These are phyloP conservation scores for Mucor mucedo DNA, from an alignment of 371 early-diverging fungal genomes.

Conservation along the genomic window DNA sequence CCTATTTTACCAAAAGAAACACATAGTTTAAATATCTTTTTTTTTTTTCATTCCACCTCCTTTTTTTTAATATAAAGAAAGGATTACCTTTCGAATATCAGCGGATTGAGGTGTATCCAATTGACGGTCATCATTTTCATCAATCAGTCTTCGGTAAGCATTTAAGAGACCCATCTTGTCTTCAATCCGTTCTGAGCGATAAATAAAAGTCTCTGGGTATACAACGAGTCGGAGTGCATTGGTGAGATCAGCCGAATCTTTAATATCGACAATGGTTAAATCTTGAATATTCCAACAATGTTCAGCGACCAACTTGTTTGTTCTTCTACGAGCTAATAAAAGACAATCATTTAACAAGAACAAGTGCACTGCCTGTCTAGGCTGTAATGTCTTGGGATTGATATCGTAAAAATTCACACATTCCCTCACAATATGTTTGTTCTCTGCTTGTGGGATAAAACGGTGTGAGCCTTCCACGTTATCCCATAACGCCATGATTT, in stretches of 20 bases:
- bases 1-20: slow-evolving; percentile 1
- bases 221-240: slow-evolving; percentile 75
- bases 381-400: slow-evolving; percentile 74
- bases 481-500: slow-evolving; percentile 75
- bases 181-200: slow-evolving; percentile 72
- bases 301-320: slow-evolving; percentile 80
- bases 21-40: not conserved
- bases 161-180: slow-evolving; percentile 76
- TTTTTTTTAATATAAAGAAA: too few relatives aligned
- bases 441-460: slow-evolving; percentile 76
- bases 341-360: slow-evolving; percentile 83
- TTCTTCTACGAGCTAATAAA: slow-evolving; percentile 79
- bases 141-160: slow-evolving; percentile 69
- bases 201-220: slow-evolving; percentile 77
- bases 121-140: slow-evolving; percentile 61
- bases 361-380: slow-evolving; percentile 78
- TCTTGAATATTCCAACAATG: slow-evolving; percentile 77
- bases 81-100: slow-evolving; percentile 15
- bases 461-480: slow-evolving; percentile 81
- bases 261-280: slow-evolving; percentile 79
- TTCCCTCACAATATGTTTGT: slow-evolving; percentile 82
- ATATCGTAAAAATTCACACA: slow-evolving; percentile 80
- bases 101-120: slow-evolving; percentile 38
- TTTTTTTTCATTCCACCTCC: too few relatives aligned
- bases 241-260: slow-evolving; percentile 65